Evolutionary conservation across 257 asterid genomes (phyloP).

Genomic region (Gentiana macrophylla): DNA sequence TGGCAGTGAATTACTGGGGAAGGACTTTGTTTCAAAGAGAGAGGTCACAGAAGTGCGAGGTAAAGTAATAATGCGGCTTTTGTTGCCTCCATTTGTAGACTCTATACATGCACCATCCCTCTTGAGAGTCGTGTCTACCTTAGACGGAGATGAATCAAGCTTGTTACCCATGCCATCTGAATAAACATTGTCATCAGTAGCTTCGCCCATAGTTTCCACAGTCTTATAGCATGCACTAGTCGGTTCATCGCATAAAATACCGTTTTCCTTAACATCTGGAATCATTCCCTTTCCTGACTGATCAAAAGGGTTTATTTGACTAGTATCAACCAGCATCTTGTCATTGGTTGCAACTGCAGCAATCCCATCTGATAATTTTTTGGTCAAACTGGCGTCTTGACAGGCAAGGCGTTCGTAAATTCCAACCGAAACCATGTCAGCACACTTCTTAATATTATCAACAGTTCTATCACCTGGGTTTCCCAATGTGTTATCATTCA

Average conservation of each 20-base stretch:
- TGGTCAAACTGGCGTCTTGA: constrained; percentile 20
- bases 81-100: constrained; percentile 28
- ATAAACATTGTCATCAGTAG: constrained; percentile 19
- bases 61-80: constrained; percentile 75
- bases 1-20: constrained; percentile 34
- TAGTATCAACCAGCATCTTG: constrained; percentile 15
- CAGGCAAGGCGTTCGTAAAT: constrained; percentile 15
- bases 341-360: constrained; percentile 24
- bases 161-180: constrained; percentile 23
- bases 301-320: constrained; percentile 21
- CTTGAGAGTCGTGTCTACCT: constrained; percentile 33
- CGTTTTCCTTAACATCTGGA: constrained; percentile 21
- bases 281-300: constrained; percentile 19
- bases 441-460: constrained; percentile 21
- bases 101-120: constrained; percentile 36
- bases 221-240: constrained; percentile 23
- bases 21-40: constrained; percentile 36
- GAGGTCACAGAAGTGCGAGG: constrained; percentile 47
- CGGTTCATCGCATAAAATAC: constrained; percentile 20
- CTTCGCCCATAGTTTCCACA: constrained; percentile 23
- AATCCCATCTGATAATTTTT: constrained; percentile 17
- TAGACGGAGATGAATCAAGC: constrained; percentile 23
- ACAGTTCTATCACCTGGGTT: constrained; percentile 19
- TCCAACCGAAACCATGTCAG: constrained; percentile 15
- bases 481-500: constrained; percentile 12